phyloP scores from a whole-genome alignment of 331 rosid genomes.

The Quercus phellos region DNA sequence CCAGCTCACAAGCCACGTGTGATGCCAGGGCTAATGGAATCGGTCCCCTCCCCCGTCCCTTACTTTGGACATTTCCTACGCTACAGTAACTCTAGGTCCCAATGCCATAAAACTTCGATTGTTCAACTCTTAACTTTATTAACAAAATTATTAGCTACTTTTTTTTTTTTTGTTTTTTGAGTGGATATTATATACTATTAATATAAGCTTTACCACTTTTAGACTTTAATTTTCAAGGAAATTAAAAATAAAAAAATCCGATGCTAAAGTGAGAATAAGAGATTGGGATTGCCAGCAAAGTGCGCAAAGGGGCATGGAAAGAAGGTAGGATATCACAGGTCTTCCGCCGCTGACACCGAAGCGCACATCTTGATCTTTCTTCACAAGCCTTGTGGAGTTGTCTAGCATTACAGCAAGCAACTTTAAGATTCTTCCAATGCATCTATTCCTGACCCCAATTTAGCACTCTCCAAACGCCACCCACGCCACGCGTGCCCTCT shows the following conservation, averaged over 20 bases:
- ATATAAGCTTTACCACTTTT: background rate
- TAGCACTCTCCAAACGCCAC: background rate
- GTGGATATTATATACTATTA: background rate
- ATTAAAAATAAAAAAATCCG: background rate
- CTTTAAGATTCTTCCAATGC: slow-evolving; percentile 10
- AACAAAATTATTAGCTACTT: background rate
- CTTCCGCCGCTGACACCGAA: slow-evolving; percentile 26
- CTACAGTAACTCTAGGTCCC: slow-evolving; percentile 13
- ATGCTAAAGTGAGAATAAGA: slow-evolving; percentile 4
- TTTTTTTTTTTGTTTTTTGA: no score
- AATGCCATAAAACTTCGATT: background rate
- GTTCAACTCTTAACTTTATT: background rate
- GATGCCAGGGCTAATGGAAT: slow-evolving; percentile 14
- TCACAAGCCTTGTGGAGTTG: background rate
- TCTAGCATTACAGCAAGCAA: background rate
- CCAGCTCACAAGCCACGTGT: slow-evolving; percentile 26
- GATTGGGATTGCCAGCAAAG: slow-evolving; percentile 28
- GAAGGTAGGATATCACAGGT: slow-evolving; percentile 16
- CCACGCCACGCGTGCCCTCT: background rate
- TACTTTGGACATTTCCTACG: slow-evolving; percentile 10
- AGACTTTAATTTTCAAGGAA: background rate
- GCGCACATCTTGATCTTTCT: background rate
- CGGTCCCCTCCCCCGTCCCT: slow-evolving; percentile 17
- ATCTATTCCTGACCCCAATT: background rate
- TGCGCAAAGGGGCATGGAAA: slow-evolving; percentile 18